A percentile compares a stretch with the other conserved stretches of the same genome.
Conservation (phyloP, 192 early-diverging fungal genomes). For the Rhizophagus prolifer region DNA sequence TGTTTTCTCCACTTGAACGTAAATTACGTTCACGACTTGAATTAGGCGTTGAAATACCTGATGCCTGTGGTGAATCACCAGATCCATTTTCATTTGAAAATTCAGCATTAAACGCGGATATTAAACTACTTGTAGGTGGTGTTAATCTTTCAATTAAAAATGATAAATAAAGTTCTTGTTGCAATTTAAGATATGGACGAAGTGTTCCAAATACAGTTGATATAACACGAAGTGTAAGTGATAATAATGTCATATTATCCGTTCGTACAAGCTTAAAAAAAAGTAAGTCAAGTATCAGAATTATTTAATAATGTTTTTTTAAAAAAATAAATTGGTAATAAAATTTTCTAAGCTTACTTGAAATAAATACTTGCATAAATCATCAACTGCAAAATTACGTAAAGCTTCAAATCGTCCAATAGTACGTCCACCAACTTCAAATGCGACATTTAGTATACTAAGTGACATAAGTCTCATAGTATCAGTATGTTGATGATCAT, state of each 20-base stretch:
- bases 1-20: conserved; percentile 1
- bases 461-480: conserved; percentile 89
- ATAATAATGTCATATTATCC: conserved; percentile 57
- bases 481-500: conserved; percentile 90
- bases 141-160: conserved; percentile 58
- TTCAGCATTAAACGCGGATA: conserved; percentile 36
- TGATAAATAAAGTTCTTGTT: conserved; percentile 76
- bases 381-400: conserved; percentile 73
- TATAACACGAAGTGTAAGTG: conserved; percentile 62
- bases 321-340: background rate
- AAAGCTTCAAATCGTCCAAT: conserved; percentile 64
- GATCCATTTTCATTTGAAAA: conserved; percentile 31
- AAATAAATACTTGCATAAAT: conserved; percentile 83
- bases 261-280: conserved; percentile 50
- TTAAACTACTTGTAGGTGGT: conserved; percentile 38
- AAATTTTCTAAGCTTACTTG: conserved; percentile 57
- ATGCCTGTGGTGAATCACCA: conserved; percentile 32
- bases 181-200: conserved; percentile 67
- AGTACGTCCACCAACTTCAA: conserved; percentile 82
- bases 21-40: conserved; percentile 7
- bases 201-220: conserved; percentile 72
- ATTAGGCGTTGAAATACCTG: conserved; percentile 15
- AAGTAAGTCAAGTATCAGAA: conserved; percentile 7
- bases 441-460: conserved; percentile 78
- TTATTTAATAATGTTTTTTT: conserved; percentile 16